These are phyloP conservation scores for Chytriomyces hyalinus DNA, from an alignment of 192 early-diverging fungal genomes.

Conservation along the genomic window DNA sequence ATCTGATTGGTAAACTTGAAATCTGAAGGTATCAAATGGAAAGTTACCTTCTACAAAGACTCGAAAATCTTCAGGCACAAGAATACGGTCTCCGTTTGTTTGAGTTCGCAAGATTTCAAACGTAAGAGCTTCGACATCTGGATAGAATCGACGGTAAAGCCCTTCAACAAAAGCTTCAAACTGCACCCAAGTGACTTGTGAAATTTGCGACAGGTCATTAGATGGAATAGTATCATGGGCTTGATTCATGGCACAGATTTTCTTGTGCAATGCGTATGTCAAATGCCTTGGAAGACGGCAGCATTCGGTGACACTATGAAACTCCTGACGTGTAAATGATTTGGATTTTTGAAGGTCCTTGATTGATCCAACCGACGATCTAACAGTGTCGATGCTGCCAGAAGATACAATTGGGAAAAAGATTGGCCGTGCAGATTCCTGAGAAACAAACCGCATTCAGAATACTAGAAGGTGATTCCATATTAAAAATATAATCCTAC, in stretches of 20 bases:
- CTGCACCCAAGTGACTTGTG: constrained; percentile 15
- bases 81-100: not conserved
- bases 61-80: constrained; percentile 36
- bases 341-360: constrained; percentile 12
- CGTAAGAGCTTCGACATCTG: constrained; percentile 31
- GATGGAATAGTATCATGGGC: not conserved
- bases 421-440: constrained; percentile 22
- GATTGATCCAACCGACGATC: not conserved
- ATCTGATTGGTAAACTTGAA: not conserved
- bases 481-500: not conserved
- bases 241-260: not conserved
- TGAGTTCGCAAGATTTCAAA: constrained; percentile 28
- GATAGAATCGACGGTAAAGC: constrained; percentile 18
- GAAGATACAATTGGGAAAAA: constrained; percentile 15
- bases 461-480: not conserved
- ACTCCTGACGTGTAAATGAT: constrained; percentile 8
- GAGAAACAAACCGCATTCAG: not conserved
- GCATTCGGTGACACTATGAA: constrained; percentile 16
- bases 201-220: not conserved
- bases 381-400: not conserved
- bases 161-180: constrained; percentile 35
- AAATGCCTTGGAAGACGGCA: constrained; percentile 27
- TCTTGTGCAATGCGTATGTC: constrained; percentile 30
- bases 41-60: constrained; percentile 33
- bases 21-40: not conserved